Conservation (phyloP, 2,329 filamentous ascomycete species). For the Rutstroemia sp. region DNA sequence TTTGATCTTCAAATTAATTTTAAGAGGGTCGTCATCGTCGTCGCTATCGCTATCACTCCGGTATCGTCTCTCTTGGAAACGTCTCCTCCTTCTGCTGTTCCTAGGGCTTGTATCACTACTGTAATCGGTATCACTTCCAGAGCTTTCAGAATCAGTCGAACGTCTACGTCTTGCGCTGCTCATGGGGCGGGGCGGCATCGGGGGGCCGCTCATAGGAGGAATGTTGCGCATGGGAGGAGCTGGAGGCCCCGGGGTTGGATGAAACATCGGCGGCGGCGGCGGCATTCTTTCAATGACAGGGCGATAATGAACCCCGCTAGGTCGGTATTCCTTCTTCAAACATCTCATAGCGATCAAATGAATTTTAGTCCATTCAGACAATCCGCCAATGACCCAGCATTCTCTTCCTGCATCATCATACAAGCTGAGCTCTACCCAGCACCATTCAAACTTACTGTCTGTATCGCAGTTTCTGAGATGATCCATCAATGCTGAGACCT, state of each 20-base stretch:
- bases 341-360: conserved; percentile 17
- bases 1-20: conserved; percentile 11
- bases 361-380: conserved; percentile 11
- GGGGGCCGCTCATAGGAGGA: not conserved
- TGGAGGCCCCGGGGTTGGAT: not conserved
- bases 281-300: conserved; percentile 3
- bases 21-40: conserved; percentile 10
- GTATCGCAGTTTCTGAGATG: conserved; percentile 13
- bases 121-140: conserved; percentile 9
- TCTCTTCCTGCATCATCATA: conserved; percentile 11
- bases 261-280: not conserved
- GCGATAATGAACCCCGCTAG: conserved; percentile 10
- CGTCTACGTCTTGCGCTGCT: not conserved
- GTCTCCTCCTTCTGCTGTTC: conserved; percentile 1
- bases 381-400: not conserved
- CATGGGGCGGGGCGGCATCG: not conserved
- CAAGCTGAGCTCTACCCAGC: conserved; percentile 17
- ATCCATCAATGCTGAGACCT: conserved; percentile 19
- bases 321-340: conserved; percentile 9
- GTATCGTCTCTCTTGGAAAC: not conserved
- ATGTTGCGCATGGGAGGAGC: not conserved
- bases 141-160: not conserved
- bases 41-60: not conserved
- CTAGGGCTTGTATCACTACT: conserved; percentile 3
- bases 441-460: conserved; percentile 22